A percentile compares a stretch with the other conserved stretches of the same genome.
Conservation (phyloP, 305 asterid genomes). For the Fraxinus sp. region DNA sequence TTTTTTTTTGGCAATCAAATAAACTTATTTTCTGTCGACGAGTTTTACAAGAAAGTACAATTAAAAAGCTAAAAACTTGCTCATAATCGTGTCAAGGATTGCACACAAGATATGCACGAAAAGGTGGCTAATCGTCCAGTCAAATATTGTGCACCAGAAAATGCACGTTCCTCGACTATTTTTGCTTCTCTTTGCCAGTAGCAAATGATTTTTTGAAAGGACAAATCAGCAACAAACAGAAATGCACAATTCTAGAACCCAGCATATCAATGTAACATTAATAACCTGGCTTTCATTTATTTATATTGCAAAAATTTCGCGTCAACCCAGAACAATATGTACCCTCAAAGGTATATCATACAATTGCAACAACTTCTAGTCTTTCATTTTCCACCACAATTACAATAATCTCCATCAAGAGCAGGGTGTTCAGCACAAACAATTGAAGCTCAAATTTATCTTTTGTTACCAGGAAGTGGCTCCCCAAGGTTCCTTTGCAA, state of each 20-base stretch:
- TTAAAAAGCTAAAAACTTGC: background rate
- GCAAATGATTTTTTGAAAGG: background rate
- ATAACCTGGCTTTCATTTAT: background rate
- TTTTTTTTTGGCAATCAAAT: background rate
- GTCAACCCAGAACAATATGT: slow-evolving; percentile 12
- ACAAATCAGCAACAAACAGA: background rate
- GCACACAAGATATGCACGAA: background rate
- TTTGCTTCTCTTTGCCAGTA: background rate
- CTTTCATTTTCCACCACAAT: slow-evolving; percentile 14
- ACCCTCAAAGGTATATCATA: background rate
- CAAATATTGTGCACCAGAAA: background rate
- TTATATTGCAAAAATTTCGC: slow-evolving; percentile 28
- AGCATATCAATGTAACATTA: background rate
- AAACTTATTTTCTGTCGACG: background rate
- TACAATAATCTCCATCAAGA: slow-evolving; percentile 11
- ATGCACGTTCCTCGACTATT: background rate
- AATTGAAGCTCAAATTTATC: slow-evolving; percentile 26
- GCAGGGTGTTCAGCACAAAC: slow-evolving; percentile 3
- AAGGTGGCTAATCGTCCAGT: background rate
- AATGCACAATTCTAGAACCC: background rate
- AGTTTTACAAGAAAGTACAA: background rate
- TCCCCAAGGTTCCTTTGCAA: slow-evolving; percentile 39
- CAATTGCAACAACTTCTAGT: slow-evolving; percentile 13
- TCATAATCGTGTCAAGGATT: background rate
- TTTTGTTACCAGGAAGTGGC: slow-evolving; percentile 33